phyloP scores from a whole-genome alignment of 106 monocot genomes.

The Chionographis japonica region DNA sequence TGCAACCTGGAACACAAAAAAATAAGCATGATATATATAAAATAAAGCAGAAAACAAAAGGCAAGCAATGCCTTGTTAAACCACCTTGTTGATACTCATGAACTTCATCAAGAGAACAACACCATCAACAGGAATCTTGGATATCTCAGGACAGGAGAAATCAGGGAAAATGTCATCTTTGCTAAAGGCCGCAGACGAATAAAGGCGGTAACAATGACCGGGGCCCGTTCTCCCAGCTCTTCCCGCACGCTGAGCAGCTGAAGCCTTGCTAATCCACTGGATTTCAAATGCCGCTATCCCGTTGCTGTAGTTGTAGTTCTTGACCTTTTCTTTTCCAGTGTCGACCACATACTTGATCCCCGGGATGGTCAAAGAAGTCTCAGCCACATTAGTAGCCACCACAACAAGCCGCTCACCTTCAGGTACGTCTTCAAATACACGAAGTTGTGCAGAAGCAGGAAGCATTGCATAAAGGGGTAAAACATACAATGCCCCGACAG shows the following conservation, averaged over 20 bases:
- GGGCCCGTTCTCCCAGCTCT: slow-evolving; percentile 92
- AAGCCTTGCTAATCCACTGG: slow-evolving; percentile 97
- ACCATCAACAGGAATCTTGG: slow-evolving; percentile 81
- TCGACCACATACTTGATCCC: slow-evolving; percentile 98
- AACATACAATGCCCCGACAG: slow-evolving; percentile 42
- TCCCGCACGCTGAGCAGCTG: slow-evolving; percentile 87
- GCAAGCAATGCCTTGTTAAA: not conserved
- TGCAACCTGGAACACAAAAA: slow-evolving; percentile 49
- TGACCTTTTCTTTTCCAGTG: slow-evolving; percentile 95
- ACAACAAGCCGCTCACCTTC: slow-evolving; percentile 82
- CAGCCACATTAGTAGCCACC: slow-evolving; percentile 95
- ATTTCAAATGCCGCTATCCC: slow-evolving; percentile 76
- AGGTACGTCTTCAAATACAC: slow-evolving; percentile 71
- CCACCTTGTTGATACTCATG: slow-evolving; percentile 88
- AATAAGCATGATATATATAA: not conserved
- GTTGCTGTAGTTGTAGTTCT: slow-evolving; percentile 59
- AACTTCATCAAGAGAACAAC: slow-evolving; percentile 88
- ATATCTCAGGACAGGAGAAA: slow-evolving; percentile 82
- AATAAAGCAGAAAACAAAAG: not conserved
- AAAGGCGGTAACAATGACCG: slow-evolving; percentile 89
- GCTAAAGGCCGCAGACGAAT: slow-evolving; percentile 79
- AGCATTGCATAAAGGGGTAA: slow-evolving; percentile 97
- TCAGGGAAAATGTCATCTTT: slow-evolving; percentile 71
- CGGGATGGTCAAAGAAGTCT: slow-evolving; percentile 95
- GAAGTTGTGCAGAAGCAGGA: slow-evolving; percentile 75